Base-by-base conservation (phyloP, 139 green algal species). In the Chlorella sp. region DNA sequence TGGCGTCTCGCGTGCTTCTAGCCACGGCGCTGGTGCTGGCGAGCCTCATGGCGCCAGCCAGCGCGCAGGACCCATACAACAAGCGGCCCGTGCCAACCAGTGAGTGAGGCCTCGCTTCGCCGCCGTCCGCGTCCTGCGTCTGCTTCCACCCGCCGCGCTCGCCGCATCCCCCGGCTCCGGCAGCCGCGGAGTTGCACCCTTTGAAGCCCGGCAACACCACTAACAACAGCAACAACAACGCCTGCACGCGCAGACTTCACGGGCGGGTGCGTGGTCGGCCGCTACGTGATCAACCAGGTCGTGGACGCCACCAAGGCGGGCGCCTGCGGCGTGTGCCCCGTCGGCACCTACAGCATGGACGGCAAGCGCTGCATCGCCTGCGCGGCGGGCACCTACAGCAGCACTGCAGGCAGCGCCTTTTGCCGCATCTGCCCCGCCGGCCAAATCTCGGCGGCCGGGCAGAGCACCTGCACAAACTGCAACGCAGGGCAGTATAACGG, bases 361-460 rank as follows among this genome's bases (percentile, higher is more conserved):
- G 61, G 61, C 61, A 67, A 67, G n/a, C 61, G 61, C 2, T 67
- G 61, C 61, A 67, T 67, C 3, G 3, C 3, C 2, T 67, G 61
- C n/a, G 27, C n/a, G 3, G 23, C 61, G n/a, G 61, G 61, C n/a
- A 67, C 61, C 61, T 67, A 67, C 14, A 14, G n/a, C 2, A 30
- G 34, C 61, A 17, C 42, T 17, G 17, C 42, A 10, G 17, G 17
- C 10, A 55, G 42, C 42, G 42, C 42, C 10, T 55, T 24, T 17
- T 55, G 42, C 17, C 42, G 17, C 42, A 55, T 55, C 17, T 55
- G 42, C 42, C 42, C 10, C 10, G 10, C 42, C 42, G 42, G 42
- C 42, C 10, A 10, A 17, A 55, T 55, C 42, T 55, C 42, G 17
- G 6, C n/a, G 27, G 2, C 61, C 20, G 61, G 23, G 3, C 34